Evolutionary conservation across 768 basidiomycete genomes (phyloP), one percentile per base, ranked within the genome.

Genomic region (Gloeostereum incarnatum): DNA sequence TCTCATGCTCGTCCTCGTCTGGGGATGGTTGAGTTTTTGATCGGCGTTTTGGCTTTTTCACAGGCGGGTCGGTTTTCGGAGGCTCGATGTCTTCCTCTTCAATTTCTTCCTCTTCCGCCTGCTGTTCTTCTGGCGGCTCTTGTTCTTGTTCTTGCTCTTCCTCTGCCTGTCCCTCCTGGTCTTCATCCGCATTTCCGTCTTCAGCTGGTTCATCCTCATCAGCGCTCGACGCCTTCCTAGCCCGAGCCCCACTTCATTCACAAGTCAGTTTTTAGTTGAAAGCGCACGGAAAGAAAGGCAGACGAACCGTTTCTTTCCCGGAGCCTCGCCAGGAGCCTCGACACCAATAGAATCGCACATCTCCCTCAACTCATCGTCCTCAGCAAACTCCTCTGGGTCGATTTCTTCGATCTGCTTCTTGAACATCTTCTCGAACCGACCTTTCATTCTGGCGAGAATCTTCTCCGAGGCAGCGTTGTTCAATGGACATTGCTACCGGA

Each of bases 401-500:
- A 68, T 53, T n/a, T 53, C 48, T 25, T 60, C 56, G 20, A 78
- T 41, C 21, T 66, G 65, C 17, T 60, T 54, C 10, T 50, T 54
- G 40, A 71, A 77, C 31, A 60, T 52, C 34, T 66, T 70, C 18
- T 42, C 41, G 45, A 83, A 58, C 4, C 56, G 49, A 14, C 54
- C 60, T 35, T 69, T 65, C 57, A 83, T 78, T n/a, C 69, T 64
- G 16, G 62, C 62, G 38, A 83, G 62, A 1, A 72, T 58, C 49
- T 78, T 80, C 32, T 68, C 61, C 1, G 73, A 62, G 3, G 69
- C 58, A 0, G 64, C 47, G 43, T 79, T 77, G 14, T 72, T 63
- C 33, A 81, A 63, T 0, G 78, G 78, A 24, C 69, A 70, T 62
- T 75, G 74, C 78, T 81, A 24, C n/a, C 4, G n/a, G 33, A 19